Percentiles rank a stretch among this genome's conserved stretches.
phyloP scores from a whole-genome alignment of 768 basidiomycete genomes.

The Crassisporium funariophilum region DNA sequence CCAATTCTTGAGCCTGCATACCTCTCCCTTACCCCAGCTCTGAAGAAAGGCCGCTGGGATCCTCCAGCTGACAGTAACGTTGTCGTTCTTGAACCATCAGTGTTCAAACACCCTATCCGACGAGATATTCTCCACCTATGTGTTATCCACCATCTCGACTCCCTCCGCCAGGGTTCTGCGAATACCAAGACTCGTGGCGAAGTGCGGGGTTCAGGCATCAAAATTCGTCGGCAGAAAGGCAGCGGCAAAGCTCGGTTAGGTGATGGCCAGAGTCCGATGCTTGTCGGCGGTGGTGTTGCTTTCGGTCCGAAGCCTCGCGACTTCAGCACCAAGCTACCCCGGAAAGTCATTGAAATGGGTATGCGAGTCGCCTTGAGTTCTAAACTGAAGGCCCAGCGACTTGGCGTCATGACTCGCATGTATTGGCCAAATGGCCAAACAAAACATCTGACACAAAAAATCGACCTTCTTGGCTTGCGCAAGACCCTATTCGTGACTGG shows the following conservation, averaged over 20 bases:
- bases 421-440: slow-evolving; percentile 79
- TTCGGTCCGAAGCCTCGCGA: slow-evolving; percentile 92
- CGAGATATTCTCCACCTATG: slow-evolving; percentile 93
- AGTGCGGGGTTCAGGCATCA: slow-evolving; percentile 85
- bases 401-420: slow-evolving; percentile 76
- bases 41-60: slow-evolving; percentile 45
- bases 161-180: slow-evolving; percentile 89
- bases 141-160: slow-evolving; percentile 84
- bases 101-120: slow-evolving; percentile 88
- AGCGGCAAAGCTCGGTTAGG: slow-evolving; percentile 88
- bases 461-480: slow-evolving; percentile 65
- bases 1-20: slow-evolving; percentile 48
- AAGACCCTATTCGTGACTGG: slow-evolving; percentile 82
- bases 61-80: slow-evolving; percentile 44
- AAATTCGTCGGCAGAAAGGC: slow-evolving; percentile 92
- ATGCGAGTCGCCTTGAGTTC: slow-evolving; percentile 87
- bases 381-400: slow-evolving; percentile 71
- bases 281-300: slow-evolving; percentile 88
- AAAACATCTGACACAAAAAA: slow-evolving; percentile 59
- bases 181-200: slow-evolving; percentile 91
- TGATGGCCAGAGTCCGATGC: slow-evolving; percentile 84
- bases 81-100: slow-evolving; percentile 72
- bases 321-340: slow-evolving; percentile 89
- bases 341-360: slow-evolving; percentile 92
- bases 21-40: slow-evolving; percentile 61